Base-by-base conservation (phyloP, 1,284 basidiomycete species). In the Fistulina hepatica region DNA sequence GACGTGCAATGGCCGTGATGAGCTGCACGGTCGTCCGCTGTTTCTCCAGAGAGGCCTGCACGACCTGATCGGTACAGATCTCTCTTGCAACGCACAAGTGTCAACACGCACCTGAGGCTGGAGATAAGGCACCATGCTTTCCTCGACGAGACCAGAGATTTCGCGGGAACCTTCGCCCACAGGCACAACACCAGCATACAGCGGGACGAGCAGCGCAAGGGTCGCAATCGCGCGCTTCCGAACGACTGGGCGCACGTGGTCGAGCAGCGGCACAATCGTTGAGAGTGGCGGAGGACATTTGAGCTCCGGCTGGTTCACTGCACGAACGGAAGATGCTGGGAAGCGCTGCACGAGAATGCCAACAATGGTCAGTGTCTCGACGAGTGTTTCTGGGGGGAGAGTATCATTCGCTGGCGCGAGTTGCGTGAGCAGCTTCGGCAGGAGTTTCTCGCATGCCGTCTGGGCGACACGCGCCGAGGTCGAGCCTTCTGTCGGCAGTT, bases 281-380 rank as follows among this genome's bases (percentile, higher is more conserved):
- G n/a, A n/a, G n/a, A n/a, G n/a, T n/a, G n/a, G n/a, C n/a, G n/a
- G n/a, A n/a, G n/a, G n/a, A n/a, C n/a, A n/a, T n/a, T n/a, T n/a
- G n/a, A n/a, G n/a, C n/a, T n/a, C n/a, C n/a, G 3, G 15, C 4
- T 13, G 15, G 9, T 9, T 8, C 28, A 11, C 28, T 3, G 28
- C 9, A 13, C 10, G 15, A 13, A 31, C 28, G 19, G 19, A 31
- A 44, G 82, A 72, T 23, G 67, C 61, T 10, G 84, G 82, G 67
- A 94, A 94, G 28, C 92, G 81, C 43, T 73, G 73, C 55, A 93
- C 88, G 44, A 97, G 73, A 54, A 97, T 94, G 7, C 88, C 81
- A 13, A 97, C 69, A 41, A 94, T 92, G 27, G 92, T 83, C 9
- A 97, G 69, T 0, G 86, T 86, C 58, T 97, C 93, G 36, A 95